phyloP scores from a whole-genome alignment of 2,329 filamentous ascomycete species.

The Incumbomyces lentus region DNA sequence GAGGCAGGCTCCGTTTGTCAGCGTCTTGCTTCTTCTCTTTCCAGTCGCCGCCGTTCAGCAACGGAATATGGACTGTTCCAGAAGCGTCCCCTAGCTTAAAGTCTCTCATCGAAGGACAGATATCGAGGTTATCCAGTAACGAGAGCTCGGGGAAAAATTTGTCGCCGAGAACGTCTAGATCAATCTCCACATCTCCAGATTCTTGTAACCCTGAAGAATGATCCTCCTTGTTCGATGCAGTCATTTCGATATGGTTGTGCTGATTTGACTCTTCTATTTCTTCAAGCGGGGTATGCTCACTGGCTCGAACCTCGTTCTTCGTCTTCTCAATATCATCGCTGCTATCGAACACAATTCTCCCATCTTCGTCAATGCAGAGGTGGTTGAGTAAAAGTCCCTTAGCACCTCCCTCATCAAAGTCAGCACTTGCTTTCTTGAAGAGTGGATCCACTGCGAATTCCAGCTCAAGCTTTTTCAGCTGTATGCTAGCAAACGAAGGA shows the following conservation, averaged over 20 bases:
- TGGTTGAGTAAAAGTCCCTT: constrained; percentile 93
- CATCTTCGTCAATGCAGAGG: constrained; percentile 84
- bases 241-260: constrained; percentile 26
- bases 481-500: constrained; percentile 73
- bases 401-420: constrained; percentile 95
- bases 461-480: constrained; percentile 94
- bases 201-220: constrained; percentile 31
- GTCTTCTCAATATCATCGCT: constrained; percentile 68
- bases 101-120: constrained; percentile 88
- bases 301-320: constrained; percentile 21
- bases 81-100: constrained; percentile 84
- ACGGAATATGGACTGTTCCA: constrained; percentile 78
- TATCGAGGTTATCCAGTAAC: constrained; percentile 70
- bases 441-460: constrained; percentile 93
- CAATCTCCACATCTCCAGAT: constrained; percentile 46
- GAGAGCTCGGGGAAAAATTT: constrained; percentile 79
- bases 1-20: constrained; percentile 23
- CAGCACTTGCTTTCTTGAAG: constrained; percentile 98
- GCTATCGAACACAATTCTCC: constrained; percentile 95
- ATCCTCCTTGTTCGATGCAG: constrained; percentile 26
- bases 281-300: constrained; percentile 19
- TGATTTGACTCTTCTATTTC: constrained; percentile 38
- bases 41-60: constrained; percentile 86
- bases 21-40: constrained; percentile 55
- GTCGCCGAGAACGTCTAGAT: constrained; percentile 61